phyloP scores from a whole-genome alignment of 495 filamentous ascomycete species.

The Sporormia fimetaria region DNA sequence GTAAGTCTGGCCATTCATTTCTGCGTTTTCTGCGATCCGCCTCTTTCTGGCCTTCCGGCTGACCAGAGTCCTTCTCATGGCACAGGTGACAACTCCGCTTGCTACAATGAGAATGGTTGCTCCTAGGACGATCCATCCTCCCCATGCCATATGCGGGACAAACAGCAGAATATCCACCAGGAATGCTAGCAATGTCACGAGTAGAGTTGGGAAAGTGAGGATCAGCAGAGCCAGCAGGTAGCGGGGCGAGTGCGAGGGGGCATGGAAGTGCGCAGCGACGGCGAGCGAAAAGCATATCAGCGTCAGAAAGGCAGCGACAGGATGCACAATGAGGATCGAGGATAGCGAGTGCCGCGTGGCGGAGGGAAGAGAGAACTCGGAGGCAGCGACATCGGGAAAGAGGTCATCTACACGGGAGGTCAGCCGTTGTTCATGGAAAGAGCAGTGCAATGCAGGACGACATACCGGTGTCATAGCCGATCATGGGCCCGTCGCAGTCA shows the following conservation, averaged over 20 bases:
- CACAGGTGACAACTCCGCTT: constrained; percentile 79
- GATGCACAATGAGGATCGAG: constrained; percentile 82
- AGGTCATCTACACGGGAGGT: constrained; percentile 30
- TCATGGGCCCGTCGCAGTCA: constrained; percentile 57
- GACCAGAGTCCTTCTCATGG: constrained; percentile 92
- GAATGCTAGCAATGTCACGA: constrained; percentile 79
- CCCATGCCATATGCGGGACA: constrained; percentile 87
- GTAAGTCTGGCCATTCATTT: constrained; percentile 90
- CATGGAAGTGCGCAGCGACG: constrained; percentile 72
- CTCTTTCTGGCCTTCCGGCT: constrained; percentile 83
- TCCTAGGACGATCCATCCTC: constrained; percentile 86
- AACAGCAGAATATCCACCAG: constrained; percentile 93
- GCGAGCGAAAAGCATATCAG: constrained; percentile 75
- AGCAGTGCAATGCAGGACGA: constrained; percentile 21
- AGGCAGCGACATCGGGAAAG: constrained; percentile 34
- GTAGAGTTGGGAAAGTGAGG: constrained; percentile 69
- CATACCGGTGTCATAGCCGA: constrained; percentile 82
- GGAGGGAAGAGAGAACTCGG: constrained; percentile 63
- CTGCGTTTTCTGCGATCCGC: constrained; percentile 81
- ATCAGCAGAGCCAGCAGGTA: constrained; percentile 79
- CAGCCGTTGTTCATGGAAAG: not conserved
- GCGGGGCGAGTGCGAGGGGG: constrained; percentile 82
- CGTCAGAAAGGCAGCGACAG: constrained; percentile 76
- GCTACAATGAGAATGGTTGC: constrained; percentile 78
- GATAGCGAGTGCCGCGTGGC: constrained; percentile 74